Evolutionary conservation across 2,329 filamentous ascomycete genomes (phyloP).

Genomic region (Aureobasidium sp.): DNA sequence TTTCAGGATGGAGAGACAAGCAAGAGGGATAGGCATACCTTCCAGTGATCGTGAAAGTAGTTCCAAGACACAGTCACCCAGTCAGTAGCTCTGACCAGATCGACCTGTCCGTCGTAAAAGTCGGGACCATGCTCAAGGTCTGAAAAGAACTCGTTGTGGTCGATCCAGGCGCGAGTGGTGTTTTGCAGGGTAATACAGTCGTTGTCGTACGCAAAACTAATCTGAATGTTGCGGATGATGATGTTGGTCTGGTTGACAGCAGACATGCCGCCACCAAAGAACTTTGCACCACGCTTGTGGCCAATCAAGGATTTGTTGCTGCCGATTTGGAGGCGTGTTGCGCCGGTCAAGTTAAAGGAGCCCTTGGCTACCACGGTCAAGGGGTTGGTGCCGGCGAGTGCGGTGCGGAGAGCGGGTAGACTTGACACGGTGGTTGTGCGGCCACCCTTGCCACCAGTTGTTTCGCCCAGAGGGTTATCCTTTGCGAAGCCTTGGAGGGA

Average conservation of each 20-base stretch:
- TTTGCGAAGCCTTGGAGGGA: slow-evolving; percentile 18
- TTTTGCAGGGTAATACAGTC: slow-evolving; percentile 39
- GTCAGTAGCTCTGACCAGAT: slow-evolving; percentile 38
- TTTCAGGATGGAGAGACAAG: too few species aligned
- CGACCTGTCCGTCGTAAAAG: slow-evolving; percentile 36
- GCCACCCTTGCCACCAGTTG: slow-evolving; percentile 32
- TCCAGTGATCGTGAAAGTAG: slow-evolving; percentile 44
- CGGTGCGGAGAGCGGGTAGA: slow-evolving; percentile 33
- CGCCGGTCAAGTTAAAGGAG: slow-evolving; percentile 30
- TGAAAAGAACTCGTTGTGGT: slow-evolving; percentile 41
- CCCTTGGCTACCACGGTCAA: slow-evolving; percentile 38
- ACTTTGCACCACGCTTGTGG: slow-evolving; percentile 27
- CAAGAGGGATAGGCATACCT: slow-evolving; percentile 3
- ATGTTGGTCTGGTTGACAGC: slow-evolving; percentile 32
- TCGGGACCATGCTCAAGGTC: slow-evolving; percentile 27
- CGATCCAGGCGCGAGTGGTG: slow-evolving; percentile 39
- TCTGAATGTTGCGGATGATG: slow-evolving; percentile 32
- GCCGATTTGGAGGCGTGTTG: slow-evolving; percentile 34
- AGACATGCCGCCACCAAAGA: slow-evolving; percentile 31
- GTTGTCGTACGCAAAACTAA: slow-evolving; percentile 30
- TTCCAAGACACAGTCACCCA: slow-evolving; percentile 42
- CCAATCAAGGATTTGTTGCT: slow-evolving; percentile 39
- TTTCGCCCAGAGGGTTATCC: slow-evolving; percentile 23
- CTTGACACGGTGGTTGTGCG: slow-evolving; percentile 28
- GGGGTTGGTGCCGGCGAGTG: slow-evolving; percentile 34